These are phyloP conservation scores for Trichoderma sp. DNA, from an alignment of 2,329 filamentous ascomycete species.

Conservation along the genomic window DNA sequence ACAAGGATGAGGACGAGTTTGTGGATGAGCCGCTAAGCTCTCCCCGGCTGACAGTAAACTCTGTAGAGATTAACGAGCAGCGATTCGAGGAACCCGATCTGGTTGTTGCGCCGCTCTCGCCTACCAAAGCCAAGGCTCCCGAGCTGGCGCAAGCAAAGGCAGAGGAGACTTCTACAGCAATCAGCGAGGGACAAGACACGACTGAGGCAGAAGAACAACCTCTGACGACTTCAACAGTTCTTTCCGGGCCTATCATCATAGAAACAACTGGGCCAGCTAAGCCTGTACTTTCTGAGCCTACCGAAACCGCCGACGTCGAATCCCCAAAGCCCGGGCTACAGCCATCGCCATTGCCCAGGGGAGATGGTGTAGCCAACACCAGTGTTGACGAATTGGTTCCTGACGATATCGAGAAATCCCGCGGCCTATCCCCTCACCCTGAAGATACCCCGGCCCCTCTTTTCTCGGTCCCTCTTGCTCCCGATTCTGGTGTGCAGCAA, in stretches of 20 bases:
- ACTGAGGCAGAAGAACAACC: neutral
- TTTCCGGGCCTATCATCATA: constrained; percentile 6
- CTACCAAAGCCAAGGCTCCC: constrained; percentile 42
- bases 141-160: neutral
- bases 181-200: neutral
- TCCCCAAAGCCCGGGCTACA: constrained; percentile 1
- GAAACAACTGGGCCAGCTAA: neutral
- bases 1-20: constrained; percentile 70
- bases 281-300: neutral
- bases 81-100: constrained; percentile 59
- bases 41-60: constrained; percentile 62
- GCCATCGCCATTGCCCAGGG: constrained; percentile 7
- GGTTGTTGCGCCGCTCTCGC: constrained; percentile 60
- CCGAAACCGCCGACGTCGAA: neutral
- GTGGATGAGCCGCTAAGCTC: constrained; percentile 77
- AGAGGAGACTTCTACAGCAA: neutral
- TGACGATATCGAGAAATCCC: constrained; percentile 27
- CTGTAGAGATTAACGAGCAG: constrained; percentile 55
- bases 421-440: constrained; percentile 54
- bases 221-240: neutral
- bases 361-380: constrained; percentile 18
- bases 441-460: constrained; percentile 71
- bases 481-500: constrained; percentile 34
- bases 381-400: constrained; percentile 24
- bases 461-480: constrained; percentile 39